Evolutionary conservation across 768 basidiomycete genomes (phyloP).

Genomic region (Epithele typhae): DNA sequence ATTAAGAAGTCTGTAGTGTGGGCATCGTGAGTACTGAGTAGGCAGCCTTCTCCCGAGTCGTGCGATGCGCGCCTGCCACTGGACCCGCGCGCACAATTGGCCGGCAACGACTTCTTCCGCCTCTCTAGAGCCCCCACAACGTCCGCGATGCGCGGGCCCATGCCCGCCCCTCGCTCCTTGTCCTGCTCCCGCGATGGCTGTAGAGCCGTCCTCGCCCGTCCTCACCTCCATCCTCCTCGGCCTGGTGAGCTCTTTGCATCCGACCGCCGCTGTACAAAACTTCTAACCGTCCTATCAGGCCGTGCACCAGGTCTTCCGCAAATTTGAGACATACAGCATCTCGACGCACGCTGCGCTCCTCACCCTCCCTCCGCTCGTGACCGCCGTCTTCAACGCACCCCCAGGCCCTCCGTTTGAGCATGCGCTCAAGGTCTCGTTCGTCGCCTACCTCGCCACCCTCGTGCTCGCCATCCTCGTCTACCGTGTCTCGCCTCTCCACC

Average conservation of each 20-base stretch:
- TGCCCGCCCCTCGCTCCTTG: no score
- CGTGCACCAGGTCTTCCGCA: slow-evolving; percentile 5
- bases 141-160: no score
- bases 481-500: slow-evolving; percentile 35
- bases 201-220: no score
- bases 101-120: no score
- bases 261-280: background rate
- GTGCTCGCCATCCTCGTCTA: slow-evolving; percentile 28
- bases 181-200: no score
- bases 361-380: background rate
- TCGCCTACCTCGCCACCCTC: slow-evolving; percentile 28
- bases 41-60: no score
- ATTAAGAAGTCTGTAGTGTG: no score
- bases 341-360: background rate
- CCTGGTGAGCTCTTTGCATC: background rate
- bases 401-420: background rate
- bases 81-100: no score
- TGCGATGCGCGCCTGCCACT: no score
- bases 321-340: background rate
- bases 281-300: background rate
- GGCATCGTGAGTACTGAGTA: no score
- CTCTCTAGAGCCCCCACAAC: no score
- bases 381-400: background rate
- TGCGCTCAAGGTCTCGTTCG: slow-evolving; percentile 5
- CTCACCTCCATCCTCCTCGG: background rate